A percentile compares a stretch with the other conserved stretches of the same genome.
Evolutionary conservation across 495 filamentous ascomycete species (phyloP).

Genomic region (Peziza echinospora): DNA sequence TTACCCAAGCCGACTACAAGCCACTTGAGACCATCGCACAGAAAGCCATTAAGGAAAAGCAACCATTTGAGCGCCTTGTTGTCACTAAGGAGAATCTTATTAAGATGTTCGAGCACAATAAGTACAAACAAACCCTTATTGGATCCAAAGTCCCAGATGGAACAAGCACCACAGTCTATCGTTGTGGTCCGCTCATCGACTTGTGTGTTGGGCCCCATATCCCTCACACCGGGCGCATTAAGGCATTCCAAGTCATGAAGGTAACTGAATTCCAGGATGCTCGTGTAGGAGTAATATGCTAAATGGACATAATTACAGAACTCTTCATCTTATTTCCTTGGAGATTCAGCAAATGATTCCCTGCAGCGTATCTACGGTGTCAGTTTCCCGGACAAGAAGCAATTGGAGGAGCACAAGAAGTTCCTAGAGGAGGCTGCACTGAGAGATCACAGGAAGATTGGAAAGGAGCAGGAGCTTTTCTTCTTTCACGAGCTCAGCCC

Average conservation of each 20-base stretch:
- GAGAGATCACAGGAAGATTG: slow-evolving; percentile 77
- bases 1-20: slow-evolving; percentile 53
- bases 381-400: slow-evolving; percentile 92
- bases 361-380: slow-evolving; percentile 91
- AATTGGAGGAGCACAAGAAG: slow-evolving; percentile 69
- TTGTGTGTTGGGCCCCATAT: slow-evolving; percentile 69
- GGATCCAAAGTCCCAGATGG: slow-evolving; percentile 75
- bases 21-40: slow-evolving; percentile 52
- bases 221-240: slow-evolving; percentile 75
- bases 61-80: slow-evolving; percentile 75
- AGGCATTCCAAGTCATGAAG: slow-evolving; percentile 81
- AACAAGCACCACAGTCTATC: slow-evolving; percentile 80
- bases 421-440: slow-evolving; percentile 92
- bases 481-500: slow-evolving; percentile 87
- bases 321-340: slow-evolving; percentile 90
- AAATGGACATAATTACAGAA: slow-evolving; percentile 43
- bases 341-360: slow-evolving; percentile 77
- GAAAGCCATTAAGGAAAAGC: slow-evolving; percentile 84
- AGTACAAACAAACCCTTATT: slow-evolving; percentile 91
- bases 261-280: too few relatives aligned
- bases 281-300: not conserved
- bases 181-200: slow-evolving; percentile 62
- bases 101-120: slow-evolving; percentile 93
- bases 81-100: slow-evolving; percentile 73
- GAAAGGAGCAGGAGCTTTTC: slow-evolving; percentile 86